A percentile compares a stretch with the other conserved stretches of the same genome.
phyloP scores from a whole-genome alignment of 306 rosid species.

The Quercus ilex region DNA sequence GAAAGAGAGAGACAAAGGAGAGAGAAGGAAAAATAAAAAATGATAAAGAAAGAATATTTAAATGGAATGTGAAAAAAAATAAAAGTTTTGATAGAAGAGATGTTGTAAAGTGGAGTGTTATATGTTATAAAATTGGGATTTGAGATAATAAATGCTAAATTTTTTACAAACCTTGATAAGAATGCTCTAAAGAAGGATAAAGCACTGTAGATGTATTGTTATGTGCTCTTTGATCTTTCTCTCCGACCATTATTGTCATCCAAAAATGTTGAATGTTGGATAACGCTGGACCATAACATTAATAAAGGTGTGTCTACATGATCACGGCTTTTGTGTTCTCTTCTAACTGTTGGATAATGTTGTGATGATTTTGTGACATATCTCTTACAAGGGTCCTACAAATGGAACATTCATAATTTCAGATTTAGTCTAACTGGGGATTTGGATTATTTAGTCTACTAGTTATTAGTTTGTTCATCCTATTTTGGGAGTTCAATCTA shows the following conservation, averaged over 20 bases:
- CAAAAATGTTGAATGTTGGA: background rate
- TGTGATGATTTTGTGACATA: background rate
- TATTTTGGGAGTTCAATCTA: background rate
- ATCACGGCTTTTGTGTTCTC: background rate
- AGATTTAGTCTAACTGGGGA: background rate
- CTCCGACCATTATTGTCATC: too few relatives aligned
- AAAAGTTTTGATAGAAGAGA: too few relatives aligned
- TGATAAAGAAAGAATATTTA: too few relatives aligned
- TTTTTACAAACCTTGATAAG: too few relatives aligned
- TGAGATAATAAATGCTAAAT: too few relatives aligned
- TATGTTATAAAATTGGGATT: too few relatives aligned
- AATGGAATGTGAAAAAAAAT: too few relatives aligned
- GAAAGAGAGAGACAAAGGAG: too few relatives aligned
- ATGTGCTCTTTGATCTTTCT: background rate
- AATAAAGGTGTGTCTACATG: background rate
- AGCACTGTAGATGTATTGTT: background rate
- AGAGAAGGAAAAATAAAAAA: too few relatives aligned
- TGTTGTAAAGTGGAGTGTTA: too few relatives aligned
- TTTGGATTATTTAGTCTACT: background rate
- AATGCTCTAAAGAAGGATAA: background rate
- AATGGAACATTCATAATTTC: background rate
- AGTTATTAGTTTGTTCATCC: background rate
- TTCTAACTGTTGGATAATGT: background rate
- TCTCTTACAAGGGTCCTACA: background rate
- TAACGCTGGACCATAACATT: background rate